Percentiles rank a stretch among this genome's conserved stretches.
These are phyloP conservation scores for Tricholoma sp. DNA, from an alignment of 768 basidiomycete genomes.

Conservation along the genomic window DNA sequence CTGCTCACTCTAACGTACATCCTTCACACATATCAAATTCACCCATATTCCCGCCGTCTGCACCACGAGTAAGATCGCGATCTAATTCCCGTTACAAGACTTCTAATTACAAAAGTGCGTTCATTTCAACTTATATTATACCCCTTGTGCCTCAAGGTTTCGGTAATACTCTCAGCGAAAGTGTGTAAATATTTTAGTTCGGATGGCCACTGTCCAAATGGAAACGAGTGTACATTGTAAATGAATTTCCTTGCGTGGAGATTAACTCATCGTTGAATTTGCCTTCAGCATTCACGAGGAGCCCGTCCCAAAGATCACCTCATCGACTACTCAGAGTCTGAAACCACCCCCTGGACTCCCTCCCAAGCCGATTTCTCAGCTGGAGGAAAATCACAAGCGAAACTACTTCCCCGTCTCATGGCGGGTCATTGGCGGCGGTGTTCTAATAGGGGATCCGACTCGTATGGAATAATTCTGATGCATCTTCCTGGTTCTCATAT, in stretches of 20 bases:
- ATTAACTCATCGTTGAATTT: not conserved
- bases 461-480: not conserved
- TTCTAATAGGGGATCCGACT: conserved; percentile 48
- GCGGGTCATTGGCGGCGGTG: conserved; percentile 77
- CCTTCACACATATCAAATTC: conserved; percentile 8
- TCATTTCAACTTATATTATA: not conserved
- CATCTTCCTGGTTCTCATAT: not conserved
- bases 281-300: conserved; percentile 42
- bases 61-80: conserved; percentile 16
- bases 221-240: conserved; percentile 56
- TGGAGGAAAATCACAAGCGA: conserved; percentile 35
- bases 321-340: conserved; percentile 5
- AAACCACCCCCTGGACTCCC: conserved; percentile 12
- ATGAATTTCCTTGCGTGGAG: conserved; percentile 15
- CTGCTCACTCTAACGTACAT: conserved; percentile 8
- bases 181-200: conserved; percentile 51
- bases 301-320: conserved; percentile 10
- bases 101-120: conserved; percentile 39
- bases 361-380: conserved; percentile 13
- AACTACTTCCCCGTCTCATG: conserved; percentile 64
- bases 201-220: conserved; percentile 46
- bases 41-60: not conserved
- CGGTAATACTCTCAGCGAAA: conserved; percentile 39
- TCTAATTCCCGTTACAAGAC: conserved; percentile 27
- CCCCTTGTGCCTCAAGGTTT: not conserved